Evolutionary conservation across 2,329 filamentous ascomycete genomes (phyloP), one percentile per base, ranked within the genome.

Genomic region (Coniella vitis): DNA sequence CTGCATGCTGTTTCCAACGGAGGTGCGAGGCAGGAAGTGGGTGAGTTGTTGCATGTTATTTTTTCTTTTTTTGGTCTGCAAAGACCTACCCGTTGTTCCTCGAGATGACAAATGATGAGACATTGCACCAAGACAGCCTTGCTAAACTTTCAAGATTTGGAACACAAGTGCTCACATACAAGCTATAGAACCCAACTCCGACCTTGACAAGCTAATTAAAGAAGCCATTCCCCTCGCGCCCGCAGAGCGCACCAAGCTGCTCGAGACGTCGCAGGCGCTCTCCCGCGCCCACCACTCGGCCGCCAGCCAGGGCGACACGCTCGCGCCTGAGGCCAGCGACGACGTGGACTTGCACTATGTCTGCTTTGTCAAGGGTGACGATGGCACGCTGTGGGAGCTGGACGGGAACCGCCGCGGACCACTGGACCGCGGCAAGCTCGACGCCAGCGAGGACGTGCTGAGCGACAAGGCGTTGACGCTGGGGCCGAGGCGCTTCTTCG

Each of bases 341-440:
- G 79, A 85, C 57, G 76, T 95, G n/a, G 91, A 96, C 62, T 73
- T 96, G 58, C 93, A 98, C 71, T 97, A 95, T 64, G 91, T 97
- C 40, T 93, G 88, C 62, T 98, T 97, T 67, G 86, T 93, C 45
- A 93, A 90, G 71, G 73, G 73, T 29, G 69, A 68, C 45, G 81
- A 86, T 63, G 84, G 84, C 48, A 77, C 64, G 12, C 60, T 81
- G 34, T 81, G 77, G 76, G 78, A 82, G 69, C 70, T 82, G 10
- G 78, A 82, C 57, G 78, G 78, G 3, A 67, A 78, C 44, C 62
- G 75, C 48, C 81, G 79, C 64, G 79, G 78, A 0, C 79, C 79
- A 7, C 68, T 82, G 25, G 62, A 68, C 36, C 64, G 77, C 20
- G 85, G 84, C 0, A 60, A 67, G 38, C 63, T 90, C 45, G 71